Conservation (phyloP, 345 rosid species). For the Gossypium australe region DNA sequence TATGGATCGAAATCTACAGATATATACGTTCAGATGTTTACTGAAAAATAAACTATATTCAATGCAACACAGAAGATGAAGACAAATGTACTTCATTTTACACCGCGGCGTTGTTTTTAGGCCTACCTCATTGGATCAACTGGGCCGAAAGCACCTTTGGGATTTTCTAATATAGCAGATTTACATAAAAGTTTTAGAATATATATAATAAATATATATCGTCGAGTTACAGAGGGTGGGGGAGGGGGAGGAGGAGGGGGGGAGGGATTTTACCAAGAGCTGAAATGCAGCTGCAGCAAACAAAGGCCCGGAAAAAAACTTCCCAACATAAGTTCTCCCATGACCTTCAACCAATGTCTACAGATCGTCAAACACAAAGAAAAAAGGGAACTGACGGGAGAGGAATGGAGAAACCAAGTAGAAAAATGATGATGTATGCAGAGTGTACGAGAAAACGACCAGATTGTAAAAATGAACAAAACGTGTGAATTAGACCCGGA, state of each 20-base stretch:
- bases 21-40: no score
- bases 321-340: background rate
- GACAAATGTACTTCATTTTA: no score
- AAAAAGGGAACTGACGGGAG: background rate
- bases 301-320: background rate
- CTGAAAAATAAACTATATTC: no score
- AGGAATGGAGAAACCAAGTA: background rate
- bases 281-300: background rate
- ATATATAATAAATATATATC: background rate
- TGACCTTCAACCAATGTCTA: background rate
- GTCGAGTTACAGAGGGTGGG: background rate
- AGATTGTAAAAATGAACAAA: background rate
- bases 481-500: constrained; percentile 36
- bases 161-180: no score
- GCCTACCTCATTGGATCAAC: no score
- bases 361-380: background rate
- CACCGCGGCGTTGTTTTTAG: no score
- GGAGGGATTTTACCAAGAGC: background rate
- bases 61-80: no score
- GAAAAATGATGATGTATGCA: no score
- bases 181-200: no score
- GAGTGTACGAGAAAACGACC: background rate
- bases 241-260: no score
- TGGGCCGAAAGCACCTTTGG: no score
- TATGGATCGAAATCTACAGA: no score